Percentiles rank a stretch among this genome's conserved stretches.
Conservation (phyloP, 148 eudicot genomes). For the Rhododendron ferrugineum region DNA sequence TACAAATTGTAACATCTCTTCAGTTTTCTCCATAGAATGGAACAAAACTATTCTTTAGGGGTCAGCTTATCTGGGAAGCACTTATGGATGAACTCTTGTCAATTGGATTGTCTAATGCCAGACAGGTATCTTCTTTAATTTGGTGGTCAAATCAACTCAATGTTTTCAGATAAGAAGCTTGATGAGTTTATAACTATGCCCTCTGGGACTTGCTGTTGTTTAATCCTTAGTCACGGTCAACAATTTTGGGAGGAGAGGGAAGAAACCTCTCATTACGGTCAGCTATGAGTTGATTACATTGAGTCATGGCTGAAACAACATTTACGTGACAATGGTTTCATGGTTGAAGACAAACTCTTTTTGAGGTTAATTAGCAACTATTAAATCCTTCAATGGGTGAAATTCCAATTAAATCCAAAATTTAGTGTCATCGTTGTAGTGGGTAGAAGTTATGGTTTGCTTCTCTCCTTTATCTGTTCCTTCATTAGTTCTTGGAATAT, state of each 20-base stretch:
- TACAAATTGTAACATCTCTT: slow-evolving; percentile 1
- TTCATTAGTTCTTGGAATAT: neutral
- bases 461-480: neutral
- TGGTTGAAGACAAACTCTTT: neutral
- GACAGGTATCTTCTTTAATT: slow-evolving; percentile 30
- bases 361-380: neutral
- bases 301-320: neutral
- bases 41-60: slow-evolving; percentile 77
- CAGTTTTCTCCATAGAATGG: slow-evolving; percentile 50
- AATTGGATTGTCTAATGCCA: slow-evolving; percentile 61
- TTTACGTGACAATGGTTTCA: neutral
- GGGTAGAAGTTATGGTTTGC: neutral
- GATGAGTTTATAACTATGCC: neutral
- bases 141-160: neutral
- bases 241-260: neutral
- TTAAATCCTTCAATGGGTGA: neutral
- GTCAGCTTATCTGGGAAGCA: slow-evolving; percentile 90
- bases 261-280: neutral
- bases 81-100: slow-evolving; percentile 66
- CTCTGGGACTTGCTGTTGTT: neutral
- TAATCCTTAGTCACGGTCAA: neutral
- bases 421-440: neutral
- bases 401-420: neutral
- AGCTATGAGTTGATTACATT: neutral
- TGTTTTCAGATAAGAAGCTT: neutral